These are phyloP conservation scores for Adansonia madagascariensis DNA, from an alignment of 441 rosid genomes.

Conservation along the genomic window DNA sequence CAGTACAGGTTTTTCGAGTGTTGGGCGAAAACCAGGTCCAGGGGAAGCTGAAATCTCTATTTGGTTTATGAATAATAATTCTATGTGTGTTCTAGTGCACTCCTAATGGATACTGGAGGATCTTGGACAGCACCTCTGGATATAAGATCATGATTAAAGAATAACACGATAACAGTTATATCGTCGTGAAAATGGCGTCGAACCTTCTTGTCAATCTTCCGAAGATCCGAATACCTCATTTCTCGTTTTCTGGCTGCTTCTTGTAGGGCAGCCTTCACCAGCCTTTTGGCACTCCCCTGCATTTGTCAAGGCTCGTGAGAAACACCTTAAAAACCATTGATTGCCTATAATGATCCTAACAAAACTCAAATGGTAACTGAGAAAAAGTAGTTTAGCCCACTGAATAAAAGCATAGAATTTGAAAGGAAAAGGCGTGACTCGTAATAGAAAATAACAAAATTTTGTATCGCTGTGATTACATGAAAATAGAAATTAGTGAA, in stretches of 20 bases:
- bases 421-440: no score
- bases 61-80: neutral
- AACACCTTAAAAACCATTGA: neutral
- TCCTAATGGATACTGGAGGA: conserved; percentile 58
- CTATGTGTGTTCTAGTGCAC: conserved; percentile 57
- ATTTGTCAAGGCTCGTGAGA: neutral
- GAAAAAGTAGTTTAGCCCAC: neutral
- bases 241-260: conserved; percentile 89
- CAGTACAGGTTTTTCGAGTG: neutral
- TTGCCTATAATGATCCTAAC: neutral
- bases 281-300: conserved; percentile 88
- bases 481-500: neutral
- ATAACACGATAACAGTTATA: conserved; percentile 79
- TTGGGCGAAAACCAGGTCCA: conserved; percentile 17
- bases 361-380: neutral
- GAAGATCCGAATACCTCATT: conserved; percentile 80
- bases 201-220: conserved; percentile 78
- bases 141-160: conserved; percentile 75
- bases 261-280: conserved; percentile 82
- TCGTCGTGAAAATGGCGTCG: conserved; percentile 95
- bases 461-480: no score
- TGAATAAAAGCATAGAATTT: neutral
- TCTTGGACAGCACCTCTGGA: conserved; percentile 52
- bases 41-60: conserved; percentile 22
- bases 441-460: no score